These are phyloP conservation scores for Penicillium verhagenii DNA, from an alignment of 495 filamentous ascomycete genomes.

Conservation along the genomic window DNA sequence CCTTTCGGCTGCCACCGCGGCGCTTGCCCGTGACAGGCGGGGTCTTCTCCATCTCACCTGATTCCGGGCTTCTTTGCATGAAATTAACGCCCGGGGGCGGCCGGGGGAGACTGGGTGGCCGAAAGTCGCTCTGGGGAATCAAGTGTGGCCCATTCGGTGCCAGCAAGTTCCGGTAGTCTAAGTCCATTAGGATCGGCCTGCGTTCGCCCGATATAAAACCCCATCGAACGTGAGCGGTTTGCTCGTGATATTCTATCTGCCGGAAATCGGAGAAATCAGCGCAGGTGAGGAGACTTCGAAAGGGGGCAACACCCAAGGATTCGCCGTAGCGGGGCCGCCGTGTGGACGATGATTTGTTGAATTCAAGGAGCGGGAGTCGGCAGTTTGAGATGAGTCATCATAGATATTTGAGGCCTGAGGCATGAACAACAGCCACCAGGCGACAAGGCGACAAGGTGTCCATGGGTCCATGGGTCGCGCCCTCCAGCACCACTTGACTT, in stretches of 20 bases:
- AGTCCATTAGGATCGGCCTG: conserved; percentile 42
- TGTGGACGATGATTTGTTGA: neutral
- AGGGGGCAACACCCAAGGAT: conserved; percentile 1
- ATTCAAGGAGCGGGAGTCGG: conserved; percentile 1
- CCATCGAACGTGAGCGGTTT: conserved; percentile 23
- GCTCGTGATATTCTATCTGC: conserved; percentile 29
- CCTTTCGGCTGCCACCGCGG: conserved; percentile 48
- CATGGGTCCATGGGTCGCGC: no score
- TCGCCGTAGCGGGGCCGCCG: neutral
- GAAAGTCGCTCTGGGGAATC: conserved; percentile 42
- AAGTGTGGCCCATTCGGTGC: conserved; percentile 38
- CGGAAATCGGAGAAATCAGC: conserved; percentile 48
- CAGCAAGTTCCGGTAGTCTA: conserved; percentile 42
- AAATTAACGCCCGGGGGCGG: conserved; percentile 35
- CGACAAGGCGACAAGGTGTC: neutral
- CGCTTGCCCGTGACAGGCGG: conserved; percentile 47
- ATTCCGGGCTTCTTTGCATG: conserved; percentile 34
- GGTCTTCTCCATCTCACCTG: conserved; percentile 43
- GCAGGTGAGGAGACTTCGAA: conserved; percentile 1
- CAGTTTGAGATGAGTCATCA: neutral
- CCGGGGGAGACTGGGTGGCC: conserved; percentile 40
- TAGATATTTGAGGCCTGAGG: neutral
- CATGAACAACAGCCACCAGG: neutral
- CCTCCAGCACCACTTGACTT: no score
- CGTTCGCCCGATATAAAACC: conserved; percentile 37